phyloP scores from a whole-genome alignment of 352 stramenopile species.

The Phytophthora parvispora region DNA sequence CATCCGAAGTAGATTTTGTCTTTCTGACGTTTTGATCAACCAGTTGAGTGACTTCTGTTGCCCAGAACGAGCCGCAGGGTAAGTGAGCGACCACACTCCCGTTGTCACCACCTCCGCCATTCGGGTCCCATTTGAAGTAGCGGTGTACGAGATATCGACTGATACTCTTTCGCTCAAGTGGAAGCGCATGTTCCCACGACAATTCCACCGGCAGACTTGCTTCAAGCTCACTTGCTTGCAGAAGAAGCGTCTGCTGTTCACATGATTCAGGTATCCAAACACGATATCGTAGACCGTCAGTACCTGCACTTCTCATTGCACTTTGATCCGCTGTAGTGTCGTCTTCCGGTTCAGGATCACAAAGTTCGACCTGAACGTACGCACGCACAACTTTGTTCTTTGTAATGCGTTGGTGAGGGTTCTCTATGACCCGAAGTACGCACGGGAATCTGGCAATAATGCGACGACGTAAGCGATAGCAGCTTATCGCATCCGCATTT shows the following conservation, averaged over 20 bases:
- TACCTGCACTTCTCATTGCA: neutral
- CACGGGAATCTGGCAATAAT: constrained; percentile 57
- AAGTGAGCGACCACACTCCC: constrained; percentile 45
- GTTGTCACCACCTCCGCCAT: constrained; percentile 7
- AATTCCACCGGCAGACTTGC: constrained; percentile 43
- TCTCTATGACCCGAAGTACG: constrained; percentile 43
- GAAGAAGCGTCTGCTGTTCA: constrained; percentile 53
- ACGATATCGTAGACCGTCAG: constrained; percentile 41
- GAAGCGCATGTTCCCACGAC: constrained; percentile 47
- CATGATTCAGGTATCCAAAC: constrained; percentile 63
- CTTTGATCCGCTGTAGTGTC: neutral
- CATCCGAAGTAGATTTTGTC: neutral
- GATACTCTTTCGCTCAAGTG: constrained; percentile 13
- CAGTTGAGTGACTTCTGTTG: constrained; percentile 9
- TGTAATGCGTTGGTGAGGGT: constrained; percentile 49
- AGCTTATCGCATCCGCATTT: neutral
- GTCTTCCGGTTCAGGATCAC: constrained; percentile 8
- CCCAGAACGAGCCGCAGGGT: constrained; percentile 37
- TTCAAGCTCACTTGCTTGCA: constrained; percentile 67
- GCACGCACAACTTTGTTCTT: constrained; percentile 46
- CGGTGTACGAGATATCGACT: constrained; percentile 36
- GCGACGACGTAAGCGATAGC: constrained; percentile 29
- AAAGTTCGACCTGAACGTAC: constrained; percentile 73
- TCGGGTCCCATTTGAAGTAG: constrained; percentile 52
- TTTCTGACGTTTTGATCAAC: neutral